These are phyloP conservation scores for Paramecium octaurelia DNA, from an alignment of 73 alveolate genomes.

Conservation along the genomic window DNA sequence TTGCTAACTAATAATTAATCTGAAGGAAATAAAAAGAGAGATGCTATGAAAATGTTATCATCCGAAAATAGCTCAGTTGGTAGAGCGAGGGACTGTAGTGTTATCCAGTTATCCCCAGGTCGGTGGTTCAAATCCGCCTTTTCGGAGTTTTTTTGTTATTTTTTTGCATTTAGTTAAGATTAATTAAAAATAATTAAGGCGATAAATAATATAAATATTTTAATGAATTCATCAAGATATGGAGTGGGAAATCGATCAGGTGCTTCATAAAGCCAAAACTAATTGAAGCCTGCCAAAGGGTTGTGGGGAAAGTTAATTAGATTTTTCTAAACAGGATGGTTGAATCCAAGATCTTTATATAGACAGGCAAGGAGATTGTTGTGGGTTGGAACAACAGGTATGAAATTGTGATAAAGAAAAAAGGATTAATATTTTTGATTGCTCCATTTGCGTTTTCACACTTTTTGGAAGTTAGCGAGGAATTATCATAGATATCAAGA, in stretches of 20 bases:
- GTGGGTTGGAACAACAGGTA: slow-evolving; percentile 47
- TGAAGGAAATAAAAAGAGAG: not conserved
- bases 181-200: not conserved
- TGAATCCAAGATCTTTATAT: not conserved
- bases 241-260: not conserved
- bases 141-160: slow-evolving; percentile 2
- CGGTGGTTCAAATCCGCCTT: slow-evolving; percentile 62
- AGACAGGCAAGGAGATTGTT: not conserved
- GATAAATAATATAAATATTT: not conserved
- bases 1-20: not conserved
- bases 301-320: not conserved
- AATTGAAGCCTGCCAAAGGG: not conserved
- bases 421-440: slow-evolving; percentile 31
- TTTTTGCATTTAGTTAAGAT: not conserved
- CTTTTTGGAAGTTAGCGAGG: slow-evolving; percentile 44
- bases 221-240: not conserved
- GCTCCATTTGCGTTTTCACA: slow-evolving; percentile 46
- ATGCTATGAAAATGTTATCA: not conserved
- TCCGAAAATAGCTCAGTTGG: slow-evolving; percentile 58
- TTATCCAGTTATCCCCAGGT: slow-evolving; percentile 58
- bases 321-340: not conserved
- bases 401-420: not conserved
- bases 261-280: not conserved
- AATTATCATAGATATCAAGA: not conserved
- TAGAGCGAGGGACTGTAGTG: slow-evolving; percentile 63